Conservation (phyloP, 2,329 filamentous ascomycete species). For the Trichoderma harzianum region DNA sequence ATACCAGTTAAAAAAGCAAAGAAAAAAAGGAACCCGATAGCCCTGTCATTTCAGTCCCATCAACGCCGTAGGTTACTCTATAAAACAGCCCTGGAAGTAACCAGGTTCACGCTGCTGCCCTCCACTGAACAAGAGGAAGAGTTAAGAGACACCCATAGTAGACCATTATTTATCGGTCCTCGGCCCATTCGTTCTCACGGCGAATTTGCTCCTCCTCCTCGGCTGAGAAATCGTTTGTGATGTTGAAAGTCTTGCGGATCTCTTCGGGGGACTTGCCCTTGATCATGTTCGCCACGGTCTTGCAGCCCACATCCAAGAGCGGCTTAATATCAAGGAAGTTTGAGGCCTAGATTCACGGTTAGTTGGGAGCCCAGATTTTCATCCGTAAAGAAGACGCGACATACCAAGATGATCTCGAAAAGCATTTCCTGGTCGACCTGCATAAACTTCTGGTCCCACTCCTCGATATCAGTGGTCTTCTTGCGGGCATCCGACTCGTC, state of each 20-base stretch:
- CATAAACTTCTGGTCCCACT: conserved; percentile 99
- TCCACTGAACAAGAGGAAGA: not conserved
- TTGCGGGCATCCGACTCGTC: conserved; percentile 93
- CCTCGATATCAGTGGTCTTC: conserved; percentile 98
- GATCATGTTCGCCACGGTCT: conserved; percentile 99
- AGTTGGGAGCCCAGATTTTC: conserved; percentile 18
- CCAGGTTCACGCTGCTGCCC: not conserved
- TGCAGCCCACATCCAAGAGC: conserved; percentile 95
- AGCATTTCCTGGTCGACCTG: conserved; percentile 99
- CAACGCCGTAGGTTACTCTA: conserved; percentile 23
- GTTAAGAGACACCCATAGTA: not conserved
- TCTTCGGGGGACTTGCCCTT: conserved; percentile 99
- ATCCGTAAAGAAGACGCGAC: conserved; percentile 32
- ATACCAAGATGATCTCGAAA: conserved; percentile 95
- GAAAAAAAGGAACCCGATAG: conserved; percentile 16
- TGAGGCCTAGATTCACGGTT: conserved; percentile 61
- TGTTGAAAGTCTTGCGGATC: conserved; percentile 99
- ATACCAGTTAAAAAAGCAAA: conserved; percentile 4
- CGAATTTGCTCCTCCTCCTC: conserved; percentile 99
- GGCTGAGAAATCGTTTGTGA: conserved; percentile 97
- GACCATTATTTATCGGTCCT: conserved; percentile 60
- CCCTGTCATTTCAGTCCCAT: conserved; percentile 18
- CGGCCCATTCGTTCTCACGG: conserved; percentile 87
- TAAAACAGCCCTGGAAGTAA: conserved; percentile 5
- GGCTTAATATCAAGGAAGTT: conserved; percentile 99